Conservation (phyloP, 2,329 filamentous ascomycete genomes). For the Trichoderma sp. region DNA sequence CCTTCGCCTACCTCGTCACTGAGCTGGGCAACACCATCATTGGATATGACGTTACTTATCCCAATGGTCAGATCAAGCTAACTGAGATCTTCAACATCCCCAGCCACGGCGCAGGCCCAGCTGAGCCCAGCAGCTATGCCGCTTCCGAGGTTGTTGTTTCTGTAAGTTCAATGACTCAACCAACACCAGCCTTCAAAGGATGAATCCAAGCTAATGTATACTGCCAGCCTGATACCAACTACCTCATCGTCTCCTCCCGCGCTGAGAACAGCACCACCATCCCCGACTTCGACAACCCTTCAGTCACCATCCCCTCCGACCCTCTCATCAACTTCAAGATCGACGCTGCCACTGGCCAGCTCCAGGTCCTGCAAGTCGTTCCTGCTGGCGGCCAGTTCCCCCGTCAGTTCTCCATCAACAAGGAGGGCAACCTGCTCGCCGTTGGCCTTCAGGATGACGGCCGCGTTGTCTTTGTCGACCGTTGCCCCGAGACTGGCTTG, state of each 20-base stretch:
- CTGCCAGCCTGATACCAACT: slow-evolving; percentile 55
- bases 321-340: slow-evolving; percentile 63
- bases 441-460: slow-evolving; percentile 63
- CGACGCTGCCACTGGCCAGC: slow-evolving; percentile 49
- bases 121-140: slow-evolving; percentile 41
- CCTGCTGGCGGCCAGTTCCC: slow-evolving; percentile 64
- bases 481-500: slow-evolving; percentile 59
- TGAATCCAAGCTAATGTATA: not conserved
- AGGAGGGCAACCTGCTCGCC: slow-evolving; percentile 60
- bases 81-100: slow-evolving; percentile 46
- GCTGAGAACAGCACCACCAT: slow-evolving; percentile 55
- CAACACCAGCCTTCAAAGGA: not conserved
- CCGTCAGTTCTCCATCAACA: slow-evolving; percentile 66
- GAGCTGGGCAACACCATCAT: slow-evolving; percentile 60
- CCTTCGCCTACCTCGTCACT: slow-evolving; percentile 58
- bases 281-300: slow-evolving; percentile 42
- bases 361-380: slow-evolving; percentile 56
- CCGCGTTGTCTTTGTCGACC: slow-evolving; percentile 59
- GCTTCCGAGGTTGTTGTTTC: slow-evolving; percentile 59
- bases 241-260: slow-evolving; percentile 67
- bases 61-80: slow-evolving; percentile 42
- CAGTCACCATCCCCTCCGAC: slow-evolving; percentile 56
- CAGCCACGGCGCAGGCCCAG: slow-evolving; percentile 45
- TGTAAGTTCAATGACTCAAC: slow-evolving; percentile 40
- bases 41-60: slow-evolving; percentile 57